Evolutionary conservation across 805 yeast genomes (phyloP).

Genomic region (Komagataella kurtzmanii): DNA sequence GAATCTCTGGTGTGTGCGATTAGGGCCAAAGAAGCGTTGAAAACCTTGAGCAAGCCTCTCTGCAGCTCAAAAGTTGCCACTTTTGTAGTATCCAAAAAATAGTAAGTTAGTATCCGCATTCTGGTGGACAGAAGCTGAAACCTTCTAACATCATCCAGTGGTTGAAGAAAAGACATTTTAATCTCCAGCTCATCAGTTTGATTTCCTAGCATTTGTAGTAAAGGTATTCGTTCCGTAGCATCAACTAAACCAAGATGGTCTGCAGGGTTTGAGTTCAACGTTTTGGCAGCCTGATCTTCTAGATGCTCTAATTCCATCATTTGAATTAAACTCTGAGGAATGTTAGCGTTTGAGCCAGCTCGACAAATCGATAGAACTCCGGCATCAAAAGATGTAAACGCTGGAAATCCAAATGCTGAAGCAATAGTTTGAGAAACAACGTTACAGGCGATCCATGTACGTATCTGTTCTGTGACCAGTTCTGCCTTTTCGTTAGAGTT

Average conservation of each 20-base stretch:
- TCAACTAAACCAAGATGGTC: conserved; percentile 56
- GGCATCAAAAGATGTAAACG: conserved; percentile 76
- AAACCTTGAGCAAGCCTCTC: conserved; percentile 63
- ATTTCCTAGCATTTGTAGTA: conserved; percentile 53
- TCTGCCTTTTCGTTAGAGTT: conserved; percentile 30
- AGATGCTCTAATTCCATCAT: conserved; percentile 77
- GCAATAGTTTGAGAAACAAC: conserved; percentile 84
- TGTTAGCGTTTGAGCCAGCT: conserved; percentile 11
- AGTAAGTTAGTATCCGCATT: conserved; percentile 72
- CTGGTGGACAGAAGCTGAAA: conserved; percentile 62
- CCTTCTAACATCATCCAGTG: conserved; percentile 55
- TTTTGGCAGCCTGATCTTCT: conserved; percentile 73
- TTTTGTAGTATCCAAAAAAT: conserved; percentile 53
- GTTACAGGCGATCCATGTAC: conserved; percentile 92
- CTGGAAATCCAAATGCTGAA: conserved; percentile 88
- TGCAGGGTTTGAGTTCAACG: conserved; percentile 56
- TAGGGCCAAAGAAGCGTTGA: conserved; percentile 65
- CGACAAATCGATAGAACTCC: conserved; percentile 43
- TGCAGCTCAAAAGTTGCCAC: conserved; percentile 45
- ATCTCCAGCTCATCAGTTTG: conserved; percentile 71
- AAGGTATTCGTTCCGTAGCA: conserved; percentile 59
- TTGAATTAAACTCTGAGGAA: conserved; percentile 52
- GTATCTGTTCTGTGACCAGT: conserved; percentile 59
- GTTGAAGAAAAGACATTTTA: conserved; percentile 26
- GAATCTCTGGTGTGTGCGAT: conserved; percentile 54